These are phyloP conservation scores for Kokia cookei DNA, from an alignment of 441 rosid species.

Conservation along the genomic window DNA sequence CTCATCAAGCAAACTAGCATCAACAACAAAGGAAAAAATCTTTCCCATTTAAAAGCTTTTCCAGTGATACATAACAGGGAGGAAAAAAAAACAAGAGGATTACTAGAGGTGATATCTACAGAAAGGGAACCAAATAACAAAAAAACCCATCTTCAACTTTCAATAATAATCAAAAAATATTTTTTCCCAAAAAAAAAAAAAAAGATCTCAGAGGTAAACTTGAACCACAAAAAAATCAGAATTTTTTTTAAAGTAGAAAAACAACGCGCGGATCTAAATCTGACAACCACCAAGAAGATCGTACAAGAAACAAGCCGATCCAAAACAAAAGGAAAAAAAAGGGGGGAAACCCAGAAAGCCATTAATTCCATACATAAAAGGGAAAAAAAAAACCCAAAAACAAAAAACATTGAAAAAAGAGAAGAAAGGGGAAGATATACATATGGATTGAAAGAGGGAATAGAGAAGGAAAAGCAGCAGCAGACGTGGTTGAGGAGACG, in stretches of 20 bases:
- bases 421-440: neutral
- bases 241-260: neutral
- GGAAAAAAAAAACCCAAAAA: neutral
- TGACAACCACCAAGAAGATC: constrained; percentile 13
- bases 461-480: neutral
- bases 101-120: neutral
- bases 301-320: constrained; percentile 18
- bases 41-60: neutral
- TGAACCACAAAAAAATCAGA: neutral
- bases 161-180: neutral
- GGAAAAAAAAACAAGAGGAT: neutral
- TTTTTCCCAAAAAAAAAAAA: neutral
- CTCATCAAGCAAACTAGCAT: neutral
- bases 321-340: neutral
- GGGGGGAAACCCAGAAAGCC: neutral
- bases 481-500: neutral
- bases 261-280: constrained; percentile 10
- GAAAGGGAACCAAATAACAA: neutral
- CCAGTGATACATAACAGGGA: neutral
- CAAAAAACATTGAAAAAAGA: neutral
- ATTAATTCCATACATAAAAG: neutral
- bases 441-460: neutral
- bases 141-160: neutral
- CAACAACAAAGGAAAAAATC: neutral
- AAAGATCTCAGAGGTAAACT: neutral